Evolutionary conservation across 2,329 filamentous ascomycete genomes (phyloP).

Genomic region (Cordyceps sp.): DNA sequence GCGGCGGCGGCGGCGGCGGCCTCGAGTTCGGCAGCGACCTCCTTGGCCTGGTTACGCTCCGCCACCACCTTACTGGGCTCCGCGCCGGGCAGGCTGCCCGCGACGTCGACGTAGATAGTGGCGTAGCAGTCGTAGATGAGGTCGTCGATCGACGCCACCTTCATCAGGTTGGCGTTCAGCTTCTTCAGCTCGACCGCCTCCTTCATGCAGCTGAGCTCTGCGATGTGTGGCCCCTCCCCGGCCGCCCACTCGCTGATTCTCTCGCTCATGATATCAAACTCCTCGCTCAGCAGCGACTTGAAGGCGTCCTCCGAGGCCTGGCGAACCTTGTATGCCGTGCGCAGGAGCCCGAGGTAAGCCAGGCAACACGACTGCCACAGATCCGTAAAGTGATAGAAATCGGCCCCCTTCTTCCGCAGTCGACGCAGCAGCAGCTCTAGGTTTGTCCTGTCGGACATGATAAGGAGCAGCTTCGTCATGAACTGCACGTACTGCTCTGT

Average conservation of each 20-base stretch:
- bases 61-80: constrained; percentile 29
- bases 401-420: constrained; percentile 65
- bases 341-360: constrained; percentile 35
- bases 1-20: background rate
- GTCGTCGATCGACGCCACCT: constrained; percentile 73
- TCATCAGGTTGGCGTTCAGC: constrained; percentile 78
- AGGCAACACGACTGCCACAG: constrained; percentile 40
- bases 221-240: constrained; percentile 17
- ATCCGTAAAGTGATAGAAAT: constrained; percentile 49
- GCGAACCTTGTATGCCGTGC: constrained; percentile 28
- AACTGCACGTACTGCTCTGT: constrained; percentile 76
- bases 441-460: constrained; percentile 57
- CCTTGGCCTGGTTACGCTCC: constrained; percentile 25
- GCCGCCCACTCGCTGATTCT: constrained; percentile 38
- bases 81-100: constrained; percentile 37
- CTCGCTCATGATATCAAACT: constrained; percentile 40
- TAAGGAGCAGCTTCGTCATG: constrained; percentile 57
- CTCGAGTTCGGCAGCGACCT: constrained; percentile 20
- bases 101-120: constrained; percentile 52
- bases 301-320: constrained; percentile 35
- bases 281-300: constrained; percentile 34
- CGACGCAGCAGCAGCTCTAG: constrained; percentile 66
- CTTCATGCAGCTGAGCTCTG: constrained; percentile 36
- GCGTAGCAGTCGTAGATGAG: constrained; percentile 86
- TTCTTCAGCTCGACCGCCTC: constrained; percentile 44